Evolutionary conservation across 163 green algal species (phyloP), one percentile per base, ranked within the genome.

Genomic region (Smithsoniella earleae): DNA sequence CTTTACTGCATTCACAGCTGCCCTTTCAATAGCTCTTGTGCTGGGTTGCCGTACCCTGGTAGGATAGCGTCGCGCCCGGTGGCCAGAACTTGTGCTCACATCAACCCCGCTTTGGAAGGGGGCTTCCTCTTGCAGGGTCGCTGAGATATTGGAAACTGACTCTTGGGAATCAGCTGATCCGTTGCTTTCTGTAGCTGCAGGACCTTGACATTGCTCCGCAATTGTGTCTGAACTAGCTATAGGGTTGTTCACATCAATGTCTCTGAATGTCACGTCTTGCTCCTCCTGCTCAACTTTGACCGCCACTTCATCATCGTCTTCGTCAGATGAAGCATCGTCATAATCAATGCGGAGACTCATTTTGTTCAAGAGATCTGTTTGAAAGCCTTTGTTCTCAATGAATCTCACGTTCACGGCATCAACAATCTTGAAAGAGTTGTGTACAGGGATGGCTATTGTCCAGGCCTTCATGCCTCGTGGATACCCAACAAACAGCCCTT

Each of bases 401-500:
- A 27, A 25, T 10, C 31, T 27, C 25, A 36, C 13, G 49, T 27
- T 25, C 16, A 27, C 31, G 8, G 31, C 49, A 10, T 13, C 33
- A 27, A 64, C 33, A 36, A 6, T 64, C 6, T 10, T 25, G 8
- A 6, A 25, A 18, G 25, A 13, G 33, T 64, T 27, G 13, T 6
- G 25, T 6, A 36, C 13, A 10, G 6, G 1, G 49, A 27, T 6
- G 3, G 63, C 43, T 25, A 78, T 45, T 13, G 64, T 49, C 34
- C 69, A 78, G 1, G 63, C 73, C 27, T 75, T 75, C 22, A 31
- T 46, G 1, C 3, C 31, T 40, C 16, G 20, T n/a, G 66, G 10
- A n/a, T 77, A 78, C 30, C 78, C 78, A 1, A 83, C 66, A 18
- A 82, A 30, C 34, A 64, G 44, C 18, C 77, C 77, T 3, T 34